These are phyloP conservation scores for Clavispora asparagi DNA, from an alignment of 805 yeast species.

Conservation along the genomic window DNA sequence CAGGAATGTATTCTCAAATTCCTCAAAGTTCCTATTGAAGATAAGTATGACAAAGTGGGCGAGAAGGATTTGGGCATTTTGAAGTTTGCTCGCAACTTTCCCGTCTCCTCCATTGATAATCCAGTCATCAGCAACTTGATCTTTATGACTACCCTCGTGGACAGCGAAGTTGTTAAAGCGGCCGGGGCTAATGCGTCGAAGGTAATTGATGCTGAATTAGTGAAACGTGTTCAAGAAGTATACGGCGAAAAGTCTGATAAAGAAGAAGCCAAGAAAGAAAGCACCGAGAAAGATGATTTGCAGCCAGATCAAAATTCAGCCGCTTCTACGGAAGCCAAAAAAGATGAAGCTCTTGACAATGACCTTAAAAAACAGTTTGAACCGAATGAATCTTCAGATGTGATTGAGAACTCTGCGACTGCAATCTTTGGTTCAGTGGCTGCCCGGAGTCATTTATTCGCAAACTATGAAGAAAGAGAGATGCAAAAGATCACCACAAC, in stretches of 20 bases:
- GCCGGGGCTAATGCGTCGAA: slow-evolving; percentile 65
- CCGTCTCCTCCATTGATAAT: slow-evolving; percentile 80
- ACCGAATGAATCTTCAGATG: slow-evolving; percentile 8
- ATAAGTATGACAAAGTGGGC: slow-evolving; percentile 50
- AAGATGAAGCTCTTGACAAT: slow-evolving; percentile 8
- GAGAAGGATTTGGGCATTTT: slow-evolving; percentile 58
- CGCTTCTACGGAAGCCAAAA: not conserved
- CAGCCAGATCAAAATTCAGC: slow-evolving; percentile 1
- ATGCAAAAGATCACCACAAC: slow-evolving; percentile 54
- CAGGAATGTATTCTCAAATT: slow-evolving; percentile 80
- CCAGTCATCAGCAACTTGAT: slow-evolving; percentile 93
- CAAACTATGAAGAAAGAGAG: slow-evolving; percentile 75
- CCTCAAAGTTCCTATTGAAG: slow-evolving; percentile 77
- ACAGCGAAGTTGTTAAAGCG: slow-evolving; percentile 78
- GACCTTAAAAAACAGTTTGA: not conserved
- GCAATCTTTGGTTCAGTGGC: slow-evolving; percentile 75
- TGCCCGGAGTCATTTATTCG: slow-evolving; percentile 72
- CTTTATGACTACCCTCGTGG: slow-evolving; percentile 79
- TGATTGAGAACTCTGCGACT: slow-evolving; percentile 55
- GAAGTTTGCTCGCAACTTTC: slow-evolving; percentile 77
- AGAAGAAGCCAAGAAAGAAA: slow-evolving; percentile 1
- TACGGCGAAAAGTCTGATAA: slow-evolving; percentile 16
- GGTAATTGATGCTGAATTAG: slow-evolving; percentile 40
- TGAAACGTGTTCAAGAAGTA: slow-evolving; percentile 31
- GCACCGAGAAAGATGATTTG: slow-evolving; percentile 3